Evolutionary conservation across 2,329 filamentous ascomycete genomes (phyloP), one percentile per base, ranked within the genome.

Genomic region (Shiraia sp.): DNA sequence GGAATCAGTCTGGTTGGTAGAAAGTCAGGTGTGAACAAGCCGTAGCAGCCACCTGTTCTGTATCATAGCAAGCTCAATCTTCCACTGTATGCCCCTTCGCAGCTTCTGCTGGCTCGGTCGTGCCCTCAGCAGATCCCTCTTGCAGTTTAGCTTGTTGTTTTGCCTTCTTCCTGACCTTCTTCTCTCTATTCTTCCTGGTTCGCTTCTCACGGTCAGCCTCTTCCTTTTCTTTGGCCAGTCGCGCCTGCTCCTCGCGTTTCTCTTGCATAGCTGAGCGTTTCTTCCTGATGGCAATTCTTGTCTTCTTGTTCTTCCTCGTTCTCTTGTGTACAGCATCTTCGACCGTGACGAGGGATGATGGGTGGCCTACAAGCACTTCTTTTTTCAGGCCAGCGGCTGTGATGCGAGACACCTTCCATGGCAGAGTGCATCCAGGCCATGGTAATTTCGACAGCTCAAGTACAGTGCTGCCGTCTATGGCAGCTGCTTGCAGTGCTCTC

Each of bases 81-180:
- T 40, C 32, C 14, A 24, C 28, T 7, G 13, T 14, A 22, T 28
- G 22, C 12, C 29, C 39, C 23, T 19, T 23, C 23, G 22, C 16
- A 19, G 16, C 30, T 16, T 29, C 37, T 1, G 16, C 29, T 12
- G 28, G 28, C 8, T 42, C 33, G 6, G 17, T 34, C 14, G 19
- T 36, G 10, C 14, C 31, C 10, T 45, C 41, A 10, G 17, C 32
- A 17, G n/a, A n/a, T n/a, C 42, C 50, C 7, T 24, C 50, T 17
- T 40, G 30, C 42, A 65, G 68, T 51, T 65, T 65, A 2, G 64
- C 63, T 45, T 65, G 63, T 4, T 65, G 57, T 32, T 56, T 61
- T 10, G 57, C 64, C 51, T 64, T 68, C 47, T 63, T 65, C 45
- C 68, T 69, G 27, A 68, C 44, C 45, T 69, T 68, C 55, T 68